A percentile compares a stretch with the other conserved stretches of the same genome.
Evolutionary conservation across 208 protist species (phyloP).

Genomic region (Acanthamoeba healyi): DNA sequence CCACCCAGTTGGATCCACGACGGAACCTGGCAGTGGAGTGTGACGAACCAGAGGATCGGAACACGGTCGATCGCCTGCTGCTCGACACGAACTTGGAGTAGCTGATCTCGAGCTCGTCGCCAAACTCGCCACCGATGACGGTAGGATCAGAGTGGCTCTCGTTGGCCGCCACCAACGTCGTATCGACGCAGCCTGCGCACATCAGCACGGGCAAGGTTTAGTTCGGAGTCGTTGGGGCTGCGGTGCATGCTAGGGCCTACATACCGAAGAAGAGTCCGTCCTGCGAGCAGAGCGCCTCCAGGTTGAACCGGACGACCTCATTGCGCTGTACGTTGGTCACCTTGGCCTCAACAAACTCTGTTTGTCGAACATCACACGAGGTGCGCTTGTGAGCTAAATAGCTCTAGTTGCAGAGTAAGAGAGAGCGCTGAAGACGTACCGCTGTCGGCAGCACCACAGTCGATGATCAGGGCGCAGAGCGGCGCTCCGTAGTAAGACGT

Average conservation of each 20-base stretch:
- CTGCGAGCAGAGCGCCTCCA: constrained; percentile 50
- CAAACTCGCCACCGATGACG: constrained; percentile 20
- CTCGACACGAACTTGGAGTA: neutral
- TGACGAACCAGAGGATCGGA: constrained; percentile 53
- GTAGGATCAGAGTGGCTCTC: rapidly evolving
- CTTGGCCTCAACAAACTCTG: neutral
- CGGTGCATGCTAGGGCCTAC: neutral
- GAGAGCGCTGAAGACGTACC: neutral
- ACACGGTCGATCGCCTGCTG: neutral
- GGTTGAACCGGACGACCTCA: neutral
- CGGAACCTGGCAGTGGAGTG: too few species aligned
- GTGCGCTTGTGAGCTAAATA: neutral
- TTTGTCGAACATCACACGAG: neutral
- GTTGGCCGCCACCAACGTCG: neutral
- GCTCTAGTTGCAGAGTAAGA: too few species aligned
- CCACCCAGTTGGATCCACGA: too few species aligned
- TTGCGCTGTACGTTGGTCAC: constrained; percentile 20
- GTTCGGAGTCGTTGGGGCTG: too few species aligned
- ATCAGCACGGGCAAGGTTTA: neutral
- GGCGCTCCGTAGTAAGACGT: constrained; percentile 15
- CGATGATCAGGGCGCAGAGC: constrained; percentile 19
- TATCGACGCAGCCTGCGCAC: neutral
- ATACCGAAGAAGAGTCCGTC: constrained; percentile 65
- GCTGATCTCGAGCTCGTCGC: constrained; percentile 44
- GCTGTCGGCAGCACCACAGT: constrained; percentile 3